These are phyloP conservation scores for Phytopythium mirpurense DNA, from an alignment of 352 stramenopile genomes.

Conservation along the genomic window DNA sequence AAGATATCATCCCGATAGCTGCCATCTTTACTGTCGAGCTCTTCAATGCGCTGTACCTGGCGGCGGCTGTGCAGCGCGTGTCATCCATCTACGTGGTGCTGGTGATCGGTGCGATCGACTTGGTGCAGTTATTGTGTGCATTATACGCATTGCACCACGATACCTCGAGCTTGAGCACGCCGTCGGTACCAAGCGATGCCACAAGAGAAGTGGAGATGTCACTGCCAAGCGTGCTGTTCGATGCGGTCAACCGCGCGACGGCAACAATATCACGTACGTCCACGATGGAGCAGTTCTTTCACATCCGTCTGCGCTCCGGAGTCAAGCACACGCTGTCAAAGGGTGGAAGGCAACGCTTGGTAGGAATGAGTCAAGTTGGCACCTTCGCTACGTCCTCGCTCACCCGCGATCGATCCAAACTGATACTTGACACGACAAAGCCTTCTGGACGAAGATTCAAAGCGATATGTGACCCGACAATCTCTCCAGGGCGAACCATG, in stretches of 20 bases:
- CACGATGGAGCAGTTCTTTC: background rate
- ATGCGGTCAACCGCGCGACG: background rate
- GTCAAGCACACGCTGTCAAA: background rate
- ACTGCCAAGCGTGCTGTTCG: background rate
- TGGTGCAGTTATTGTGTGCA: background rate
- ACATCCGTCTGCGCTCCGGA: background rate
- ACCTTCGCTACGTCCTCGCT: background rate
- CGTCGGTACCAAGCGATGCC: background rate
- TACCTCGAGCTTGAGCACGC: background rate
- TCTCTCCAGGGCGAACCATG: too few relatives aligned
- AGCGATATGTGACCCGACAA: too few relatives aligned
- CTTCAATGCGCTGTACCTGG: conserved; percentile 25
- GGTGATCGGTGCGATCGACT: conserved; percentile 10
- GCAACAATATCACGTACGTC: background rate
- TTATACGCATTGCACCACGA: background rate
- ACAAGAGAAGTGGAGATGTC: background rate
- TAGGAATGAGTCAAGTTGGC: background rate
- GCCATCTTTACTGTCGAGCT: conserved; percentile 23
- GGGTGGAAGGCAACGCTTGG: background rate
- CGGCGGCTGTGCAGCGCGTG: conserved; percentile 17
- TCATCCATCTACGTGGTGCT: conserved; percentile 6
- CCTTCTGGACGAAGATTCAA: too few relatives aligned
- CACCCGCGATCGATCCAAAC: background rate
- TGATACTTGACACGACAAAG: too few relatives aligned
- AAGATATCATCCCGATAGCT: conserved; percentile 15